Evolutionary conservation across 2,329 filamentous ascomycete species (phyloP).

Genomic region (Knufia petricola): DNA sequence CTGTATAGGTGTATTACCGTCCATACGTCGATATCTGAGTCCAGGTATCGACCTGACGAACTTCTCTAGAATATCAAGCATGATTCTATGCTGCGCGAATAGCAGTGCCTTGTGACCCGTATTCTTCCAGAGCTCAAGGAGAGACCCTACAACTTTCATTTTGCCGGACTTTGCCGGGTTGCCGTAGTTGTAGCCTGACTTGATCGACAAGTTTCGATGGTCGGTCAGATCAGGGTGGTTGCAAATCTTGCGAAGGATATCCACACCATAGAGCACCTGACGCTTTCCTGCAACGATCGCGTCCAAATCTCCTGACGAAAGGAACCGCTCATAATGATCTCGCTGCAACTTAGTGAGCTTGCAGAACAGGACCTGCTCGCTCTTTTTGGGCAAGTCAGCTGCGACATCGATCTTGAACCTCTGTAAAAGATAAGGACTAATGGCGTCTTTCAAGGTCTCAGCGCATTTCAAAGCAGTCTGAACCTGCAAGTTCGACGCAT

Average conservation of each 20-base stretch:
- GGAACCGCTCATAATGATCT: conserved; percentile 68
- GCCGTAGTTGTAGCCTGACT: conserved; percentile 66
- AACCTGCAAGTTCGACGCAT: conserved; percentile 86
- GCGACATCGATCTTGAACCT: conserved; percentile 90
- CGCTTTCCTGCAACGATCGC: conserved; percentile 65
- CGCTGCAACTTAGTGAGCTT: conserved; percentile 75
- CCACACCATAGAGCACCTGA: conserved; percentile 80
- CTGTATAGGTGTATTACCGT: conserved; percentile 82
- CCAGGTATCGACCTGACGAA: conserved; percentile 60
- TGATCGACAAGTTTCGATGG: conserved; percentile 49
- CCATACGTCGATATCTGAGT: conserved; percentile 80
- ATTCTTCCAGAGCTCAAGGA: conserved; percentile 80
- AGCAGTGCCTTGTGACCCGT: conserved; percentile 90
- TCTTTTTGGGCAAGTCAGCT: conserved; percentile 87
- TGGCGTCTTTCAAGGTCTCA: conserved; percentile 84
- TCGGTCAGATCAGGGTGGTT: conserved; percentile 89
- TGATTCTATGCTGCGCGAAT: conserved; percentile 87
- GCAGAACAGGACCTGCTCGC: conserved; percentile 91
- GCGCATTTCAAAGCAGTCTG: conserved; percentile 92
- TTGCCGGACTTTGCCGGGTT: conserved; percentile 75
- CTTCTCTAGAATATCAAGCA: conserved; percentile 86
- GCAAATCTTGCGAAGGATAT: conserved; percentile 89
- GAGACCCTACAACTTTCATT: conserved; percentile 84
- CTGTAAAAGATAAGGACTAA: conserved; percentile 86
- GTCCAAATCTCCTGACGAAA: conserved; percentile 75